phyloP scores from a whole-genome alignment of 176 grass and related monocot species.

The Eleusine indica region DNA sequence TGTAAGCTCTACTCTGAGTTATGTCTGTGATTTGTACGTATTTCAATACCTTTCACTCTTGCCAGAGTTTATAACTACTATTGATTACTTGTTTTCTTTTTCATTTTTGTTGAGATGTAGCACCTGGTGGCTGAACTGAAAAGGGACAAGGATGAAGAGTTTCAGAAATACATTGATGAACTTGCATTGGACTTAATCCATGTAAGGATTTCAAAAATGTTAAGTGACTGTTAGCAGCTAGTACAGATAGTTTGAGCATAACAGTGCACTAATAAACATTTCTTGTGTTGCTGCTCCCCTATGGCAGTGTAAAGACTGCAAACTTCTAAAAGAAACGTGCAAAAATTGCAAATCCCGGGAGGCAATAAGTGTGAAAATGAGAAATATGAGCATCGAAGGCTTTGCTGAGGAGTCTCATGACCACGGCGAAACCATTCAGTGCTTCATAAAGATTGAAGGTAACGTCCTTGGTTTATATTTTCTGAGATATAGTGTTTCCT shows the following conservation, averaged over 20 bases:
- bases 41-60: not conserved
- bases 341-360: slow-evolving; percentile 21
- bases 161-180: slow-evolving; percentile 51
- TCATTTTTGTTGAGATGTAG: slow-evolving; percentile 33
- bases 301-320: not conserved
- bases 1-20: slow-evolving; percentile 31
- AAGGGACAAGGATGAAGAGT: slow-evolving; percentile 56
- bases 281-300: slow-evolving; percentile 16
- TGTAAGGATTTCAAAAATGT: slow-evolving; percentile 35
- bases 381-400: slow-evolving; percentile 42
- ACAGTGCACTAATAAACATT: not conserved
- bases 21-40: not conserved
- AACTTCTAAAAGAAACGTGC: slow-evolving; percentile 11
- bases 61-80: not conserved
- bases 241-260: not conserved
- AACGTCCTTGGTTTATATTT: not conserved
- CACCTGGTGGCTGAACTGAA: slow-evolving; percentile 58
- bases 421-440: slow-evolving; percentile 42
- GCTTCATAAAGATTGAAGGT: slow-evolving; percentile 80
- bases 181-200: slow-evolving; percentile 35
- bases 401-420: slow-evolving; percentile 28
- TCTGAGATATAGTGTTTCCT: not conserved
- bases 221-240: not conserved
- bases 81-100: not conserved
- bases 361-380: not conserved